Conservation (phyloP, 1,284 basidiomycete genomes). For the Boletus semigastroideus region DNA sequence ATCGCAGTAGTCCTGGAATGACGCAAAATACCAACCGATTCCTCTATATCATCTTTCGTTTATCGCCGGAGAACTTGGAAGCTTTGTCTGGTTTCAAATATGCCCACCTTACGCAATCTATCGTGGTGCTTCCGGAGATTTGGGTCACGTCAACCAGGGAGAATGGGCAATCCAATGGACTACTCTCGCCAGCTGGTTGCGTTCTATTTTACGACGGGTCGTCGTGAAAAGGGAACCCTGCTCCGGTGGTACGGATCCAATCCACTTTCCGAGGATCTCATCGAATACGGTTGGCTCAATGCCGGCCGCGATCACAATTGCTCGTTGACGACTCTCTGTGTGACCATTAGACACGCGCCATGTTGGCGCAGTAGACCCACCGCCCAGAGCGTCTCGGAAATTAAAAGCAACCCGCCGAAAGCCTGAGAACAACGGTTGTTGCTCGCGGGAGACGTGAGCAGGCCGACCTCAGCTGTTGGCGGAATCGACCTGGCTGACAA, state of each 20-base stretch:
- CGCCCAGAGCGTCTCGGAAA: slow-evolving; percentile 24
- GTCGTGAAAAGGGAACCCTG: slow-evolving; percentile 4
- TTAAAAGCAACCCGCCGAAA: slow-evolving; percentile 25
- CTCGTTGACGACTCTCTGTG: background rate
- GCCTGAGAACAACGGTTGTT: background rate
- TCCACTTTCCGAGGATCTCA: slow-evolving; percentile 5
- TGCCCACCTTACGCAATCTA: slow-evolving; percentile 28
- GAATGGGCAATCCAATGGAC: slow-evolving; percentile 20
- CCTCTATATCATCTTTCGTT: slow-evolving; percentile 28
- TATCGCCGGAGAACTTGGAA: slow-evolving; percentile 25
- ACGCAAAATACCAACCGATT: slow-evolving; percentile 16
- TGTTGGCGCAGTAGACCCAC: slow-evolving; percentile 4
- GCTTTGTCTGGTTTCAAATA: slow-evolving; percentile 19
- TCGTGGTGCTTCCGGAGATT: slow-evolving; percentile 5
- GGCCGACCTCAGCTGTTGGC: background rate
- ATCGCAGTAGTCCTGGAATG: slow-evolving; percentile 16
- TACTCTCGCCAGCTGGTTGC: background rate
- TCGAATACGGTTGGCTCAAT: slow-evolving; percentile 8
- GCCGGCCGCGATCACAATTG: slow-evolving; percentile 17
- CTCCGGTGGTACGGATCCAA: slow-evolving; percentile 4
- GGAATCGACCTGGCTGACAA: background rate
- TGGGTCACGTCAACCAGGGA: slow-evolving; percentile 2
- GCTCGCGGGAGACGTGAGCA: background rate
- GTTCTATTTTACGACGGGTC: slow-evolving; percentile 20
- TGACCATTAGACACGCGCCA: slow-evolving; percentile 8